Conservation (phyloP, 345 rosid species). For the Euphorbia tirucalli region DNA sequence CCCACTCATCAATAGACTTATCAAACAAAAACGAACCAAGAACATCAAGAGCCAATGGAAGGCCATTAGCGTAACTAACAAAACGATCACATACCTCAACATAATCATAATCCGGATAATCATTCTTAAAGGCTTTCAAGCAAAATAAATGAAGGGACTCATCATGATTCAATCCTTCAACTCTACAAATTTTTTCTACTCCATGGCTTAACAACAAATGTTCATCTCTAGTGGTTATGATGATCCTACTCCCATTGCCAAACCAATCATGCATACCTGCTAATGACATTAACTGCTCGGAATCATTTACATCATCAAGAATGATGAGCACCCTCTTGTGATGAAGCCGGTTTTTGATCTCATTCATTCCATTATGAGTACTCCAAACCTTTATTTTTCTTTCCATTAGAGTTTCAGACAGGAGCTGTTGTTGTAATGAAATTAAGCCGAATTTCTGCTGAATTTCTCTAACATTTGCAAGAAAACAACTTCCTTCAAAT, state of each 20-base stretch:
- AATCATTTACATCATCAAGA: conserved; percentile 14
- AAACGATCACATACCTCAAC: background rate
- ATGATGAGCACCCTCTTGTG: conserved; percentile 6
- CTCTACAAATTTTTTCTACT: conserved; percentile 4
- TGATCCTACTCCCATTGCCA: conserved; percentile 18
- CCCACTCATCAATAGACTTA: conserved; percentile 10
- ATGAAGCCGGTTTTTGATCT: conserved; percentile 6
- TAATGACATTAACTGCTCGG: conserved; percentile 1
- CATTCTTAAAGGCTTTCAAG: conserved; percentile 8
- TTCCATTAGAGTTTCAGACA: conserved; percentile 5
- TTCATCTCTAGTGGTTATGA: conserved; percentile 12
- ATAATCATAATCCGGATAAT: conserved; percentile 5
- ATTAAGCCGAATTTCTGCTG: background rate
- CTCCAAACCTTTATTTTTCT: background rate
- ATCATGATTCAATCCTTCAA: conserved; percentile 4
- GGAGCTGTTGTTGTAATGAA: conserved; percentile 13
- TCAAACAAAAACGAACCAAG: conserved; percentile 14
- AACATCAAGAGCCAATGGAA: conserved; percentile 21
- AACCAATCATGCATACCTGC: conserved; percentile 20
- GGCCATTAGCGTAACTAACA: conserved; percentile 10
- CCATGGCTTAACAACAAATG: conserved; percentile 11
- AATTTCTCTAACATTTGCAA: conserved; percentile 18
- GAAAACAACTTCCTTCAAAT: conserved; percentile 17
- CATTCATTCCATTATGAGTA: background rate
- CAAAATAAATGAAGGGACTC: conserved; percentile 7